Base-by-base conservation (phyloP, 805 yeast species). In the Saccharomycopsis sp. region DNA sequence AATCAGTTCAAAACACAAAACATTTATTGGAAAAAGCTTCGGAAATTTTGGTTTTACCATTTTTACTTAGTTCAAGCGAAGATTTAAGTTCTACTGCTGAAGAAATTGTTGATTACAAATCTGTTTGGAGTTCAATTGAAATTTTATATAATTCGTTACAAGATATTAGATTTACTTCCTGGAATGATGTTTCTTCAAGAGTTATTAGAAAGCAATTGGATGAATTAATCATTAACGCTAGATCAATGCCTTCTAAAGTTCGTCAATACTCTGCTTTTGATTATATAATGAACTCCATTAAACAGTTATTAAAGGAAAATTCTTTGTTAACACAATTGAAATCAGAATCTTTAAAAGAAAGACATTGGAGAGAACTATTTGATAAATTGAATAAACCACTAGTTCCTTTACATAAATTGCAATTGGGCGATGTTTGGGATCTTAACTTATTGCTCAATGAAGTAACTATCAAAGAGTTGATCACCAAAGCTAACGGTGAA, bases 401-500 rank as follows among this genome's bases (percentile, higher is more conserved):
- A 1, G 31, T 56, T 14, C 57, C 59, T 36, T 33, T 31, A 6
- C 41, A 34, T 3, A 44, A 58, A 0, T 48, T 79, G 40, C 61
- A 68, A 0, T 56, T 85, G 2, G 76, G 76, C 1, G 72, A 79
- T 46, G 70, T 88, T 2, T 69, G 89, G 72, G 66, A 66, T 28
- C 55, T 86, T 33, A 60, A 76, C 31, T 54, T 81, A 13, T 20
- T 45, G 0, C 44, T 59, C 2, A 69, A 82, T 54, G 73, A 70
- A 34, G 47, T 48, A 2, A 44, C 53, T 0, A 59, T 88, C 5
- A 67, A 66, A 30, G 57, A 68, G 0, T 56, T 80, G 0, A 49
- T 84, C 2, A 64, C 65, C 1, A 72, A 69, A 42, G 96, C 96
- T 0, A 73, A 72, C 44, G 80, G 84, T 2, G 96, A 89, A 52